These are phyloP conservation scores for Lachnellula cervina DNA, from an alignment of 2,329 filamentous ascomycete species.

Conservation along the genomic window DNA sequence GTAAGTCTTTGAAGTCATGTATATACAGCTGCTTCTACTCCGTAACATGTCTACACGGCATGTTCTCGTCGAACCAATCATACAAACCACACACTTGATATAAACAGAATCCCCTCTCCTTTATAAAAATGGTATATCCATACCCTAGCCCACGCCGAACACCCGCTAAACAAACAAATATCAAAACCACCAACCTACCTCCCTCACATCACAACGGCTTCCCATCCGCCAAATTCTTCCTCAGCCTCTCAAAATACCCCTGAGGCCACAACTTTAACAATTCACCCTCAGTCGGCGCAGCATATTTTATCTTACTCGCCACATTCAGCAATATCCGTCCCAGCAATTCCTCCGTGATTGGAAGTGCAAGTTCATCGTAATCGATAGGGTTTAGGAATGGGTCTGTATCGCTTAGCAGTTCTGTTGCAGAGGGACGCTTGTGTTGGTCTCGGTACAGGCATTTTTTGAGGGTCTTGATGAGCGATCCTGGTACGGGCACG, in stretches of 20 bases:
- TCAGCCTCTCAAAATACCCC: constrained; percentile 57
- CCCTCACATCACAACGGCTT: constrained; percentile 10
- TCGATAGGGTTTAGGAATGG: constrained; percentile 61
- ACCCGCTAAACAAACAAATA: not conserved
- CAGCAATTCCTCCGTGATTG: constrained; percentile 58
- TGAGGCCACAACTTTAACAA: constrained; percentile 51
- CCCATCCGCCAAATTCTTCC: constrained; percentile 26
- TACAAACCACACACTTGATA: not conserved
- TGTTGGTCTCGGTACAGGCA: constrained; percentile 60
- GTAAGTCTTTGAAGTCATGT: too few species aligned
- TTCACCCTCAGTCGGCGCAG: constrained; percentile 55
- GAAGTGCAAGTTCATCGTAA: constrained; percentile 47
- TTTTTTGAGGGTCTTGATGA: constrained; percentile 57
- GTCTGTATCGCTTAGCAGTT: constrained; percentile 55
- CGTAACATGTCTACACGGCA: not conserved
- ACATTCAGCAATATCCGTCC: constrained; percentile 59
- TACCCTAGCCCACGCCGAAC: not conserved
- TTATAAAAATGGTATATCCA: not conserved
- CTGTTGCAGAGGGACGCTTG: constrained; percentile 58
- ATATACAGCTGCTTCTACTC: too few species aligned
- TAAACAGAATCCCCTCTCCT: not conserved
- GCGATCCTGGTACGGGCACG: constrained; percentile 51
- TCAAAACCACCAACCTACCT: not conserved
- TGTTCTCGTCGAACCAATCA: not conserved
- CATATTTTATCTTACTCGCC: constrained; percentile 52